Evolutionary conservation across 257 asterid genomes (phyloP).

Genomic region (Paraleonurus japonicus): DNA sequence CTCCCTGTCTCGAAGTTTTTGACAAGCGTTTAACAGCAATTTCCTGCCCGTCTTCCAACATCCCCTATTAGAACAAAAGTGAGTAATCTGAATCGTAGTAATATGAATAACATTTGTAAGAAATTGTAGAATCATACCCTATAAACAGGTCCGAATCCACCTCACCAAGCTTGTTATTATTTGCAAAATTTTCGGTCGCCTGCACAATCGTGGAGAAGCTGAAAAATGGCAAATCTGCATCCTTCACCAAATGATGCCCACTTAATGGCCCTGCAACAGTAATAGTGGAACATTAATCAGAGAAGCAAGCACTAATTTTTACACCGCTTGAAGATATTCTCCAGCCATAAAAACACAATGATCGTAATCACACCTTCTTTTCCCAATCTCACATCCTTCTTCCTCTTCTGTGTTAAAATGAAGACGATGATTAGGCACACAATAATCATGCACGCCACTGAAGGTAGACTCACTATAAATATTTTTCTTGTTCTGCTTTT

Average conservation of each 20-base stretch:
- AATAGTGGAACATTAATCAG: background rate
- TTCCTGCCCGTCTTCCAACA: conserved; percentile 10
- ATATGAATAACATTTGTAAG: no score
- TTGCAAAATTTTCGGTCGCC: background rate
- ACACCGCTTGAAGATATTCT: background rate
- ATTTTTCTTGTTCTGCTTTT: background rate
- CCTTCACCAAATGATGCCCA: background rate
- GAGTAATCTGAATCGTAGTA: background rate
- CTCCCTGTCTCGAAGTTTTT: conserved; percentile 13
- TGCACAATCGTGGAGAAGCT: background rate
- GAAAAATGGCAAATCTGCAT: conserved; percentile 3
- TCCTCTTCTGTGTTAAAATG: background rate
- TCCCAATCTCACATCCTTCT: background rate
- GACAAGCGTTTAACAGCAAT: conserved; percentile 25
- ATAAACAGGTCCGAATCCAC: conserved; percentile 17
- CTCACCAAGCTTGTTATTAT: background rate
- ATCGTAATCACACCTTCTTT: background rate
- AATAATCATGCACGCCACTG: background rate
- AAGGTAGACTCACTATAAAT: background rate
- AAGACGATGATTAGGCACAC: background rate
- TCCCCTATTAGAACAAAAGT: background rate
- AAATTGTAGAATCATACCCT: background rate
- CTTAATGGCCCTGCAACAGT: conserved; percentile 1
- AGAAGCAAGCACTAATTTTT: background rate
- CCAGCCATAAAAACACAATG: background rate